phyloP scores from a whole-genome alignment of 345 rosid species.

The Moricandia arvensis region DNA sequence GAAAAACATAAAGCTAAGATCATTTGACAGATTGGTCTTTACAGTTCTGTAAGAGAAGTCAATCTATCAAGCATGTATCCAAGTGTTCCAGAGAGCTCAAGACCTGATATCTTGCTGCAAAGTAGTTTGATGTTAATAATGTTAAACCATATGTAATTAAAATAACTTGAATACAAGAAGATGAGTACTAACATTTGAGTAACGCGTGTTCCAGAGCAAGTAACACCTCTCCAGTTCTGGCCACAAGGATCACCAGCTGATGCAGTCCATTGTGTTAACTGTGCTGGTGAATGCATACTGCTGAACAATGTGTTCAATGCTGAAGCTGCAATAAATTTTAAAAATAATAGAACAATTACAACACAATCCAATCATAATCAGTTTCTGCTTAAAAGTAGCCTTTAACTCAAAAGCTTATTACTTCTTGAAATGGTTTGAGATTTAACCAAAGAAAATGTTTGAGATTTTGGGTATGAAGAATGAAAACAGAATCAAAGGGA shows the following conservation, averaged over 20 bases:
- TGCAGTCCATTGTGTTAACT: conserved; percentile 69
- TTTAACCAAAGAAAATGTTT: too few species aligned
- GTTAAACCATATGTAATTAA: background rate
- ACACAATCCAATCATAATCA: conserved; percentile 8
- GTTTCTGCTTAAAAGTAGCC: background rate
- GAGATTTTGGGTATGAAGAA: conserved; percentile 28
- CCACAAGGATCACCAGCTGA: conserved; percentile 87
- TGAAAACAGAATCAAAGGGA: conserved; percentile 16
- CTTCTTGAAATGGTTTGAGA: background rate
- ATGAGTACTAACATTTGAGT: conserved; percentile 62
- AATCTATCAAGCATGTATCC: conserved; percentile 60
- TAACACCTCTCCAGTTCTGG: conserved; percentile 86
- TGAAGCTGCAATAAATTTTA: conserved; percentile 54
- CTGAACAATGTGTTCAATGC: conserved; percentile 61
- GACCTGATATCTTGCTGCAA: conserved; percentile 67
- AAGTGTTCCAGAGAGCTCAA: conserved; percentile 68
- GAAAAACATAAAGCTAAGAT: background rate
- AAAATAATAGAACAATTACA: conserved; percentile 1
- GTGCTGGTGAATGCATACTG: conserved; percentile 57
- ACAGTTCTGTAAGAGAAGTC: conserved; percentile 67
- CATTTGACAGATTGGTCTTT: conserved; percentile 41
- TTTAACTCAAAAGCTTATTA: conserved; percentile 12
- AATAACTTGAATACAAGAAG: background rate
- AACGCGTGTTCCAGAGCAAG: conserved; percentile 69
- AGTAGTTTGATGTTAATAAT: background rate